A percentile compares a stretch with the other conserved stretches of the same genome.
Evolutionary conservation across 345 rosid species (phyloP).

Genomic region (Arabis alpina): DNA sequence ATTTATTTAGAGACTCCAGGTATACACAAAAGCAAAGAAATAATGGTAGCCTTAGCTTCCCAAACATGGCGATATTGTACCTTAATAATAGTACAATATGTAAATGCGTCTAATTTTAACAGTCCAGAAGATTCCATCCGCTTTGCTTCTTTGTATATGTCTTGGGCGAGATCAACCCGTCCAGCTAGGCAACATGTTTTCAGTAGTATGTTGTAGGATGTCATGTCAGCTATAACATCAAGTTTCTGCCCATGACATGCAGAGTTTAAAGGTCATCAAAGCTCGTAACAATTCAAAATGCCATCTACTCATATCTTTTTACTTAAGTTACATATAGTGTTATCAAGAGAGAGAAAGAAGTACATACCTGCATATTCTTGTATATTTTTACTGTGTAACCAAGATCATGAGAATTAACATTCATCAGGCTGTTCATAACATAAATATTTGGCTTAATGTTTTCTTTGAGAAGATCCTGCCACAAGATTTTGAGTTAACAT

Average conservation of each 20-base stretch:
- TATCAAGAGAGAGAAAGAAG: slow-evolving; percentile 36
- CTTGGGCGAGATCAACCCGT: slow-evolving; percentile 83
- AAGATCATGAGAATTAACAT: slow-evolving; percentile 86
- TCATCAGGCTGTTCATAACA: slow-evolving; percentile 93
- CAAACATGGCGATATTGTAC: slow-evolving; percentile 44
- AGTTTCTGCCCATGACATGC: slow-evolving; percentile 57
- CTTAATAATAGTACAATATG: slow-evolving; percentile 92
- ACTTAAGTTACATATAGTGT: not conserved
- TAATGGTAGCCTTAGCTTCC: not conserved
- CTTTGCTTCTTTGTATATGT: slow-evolving; percentile 73
- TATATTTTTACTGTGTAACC: slow-evolving; percentile 63
- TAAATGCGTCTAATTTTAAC: slow-evolving; percentile 80
- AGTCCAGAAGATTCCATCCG: slow-evolving; percentile 66
- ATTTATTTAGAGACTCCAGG: slow-evolving; percentile 24
- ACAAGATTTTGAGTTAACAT: slow-evolving; percentile 37
- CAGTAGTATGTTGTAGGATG: slow-evolving; percentile 87
- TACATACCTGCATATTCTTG: slow-evolving; percentile 73
- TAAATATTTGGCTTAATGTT: slow-evolving; percentile 67
- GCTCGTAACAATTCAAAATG: not conserved
- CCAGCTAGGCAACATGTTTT: slow-evolving; percentile 89
- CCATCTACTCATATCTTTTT: slow-evolving; percentile 11
- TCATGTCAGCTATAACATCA: slow-evolving; percentile 67
- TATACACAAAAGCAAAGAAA: slow-evolving; percentile 11
- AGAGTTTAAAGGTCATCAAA: slow-evolving; percentile 36
- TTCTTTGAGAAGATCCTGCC: slow-evolving; percentile 72